Evolutionary conservation across 2,329 filamentous ascomycete species (phyloP).

Genomic region (Fusarium austroafricanum): DNA sequence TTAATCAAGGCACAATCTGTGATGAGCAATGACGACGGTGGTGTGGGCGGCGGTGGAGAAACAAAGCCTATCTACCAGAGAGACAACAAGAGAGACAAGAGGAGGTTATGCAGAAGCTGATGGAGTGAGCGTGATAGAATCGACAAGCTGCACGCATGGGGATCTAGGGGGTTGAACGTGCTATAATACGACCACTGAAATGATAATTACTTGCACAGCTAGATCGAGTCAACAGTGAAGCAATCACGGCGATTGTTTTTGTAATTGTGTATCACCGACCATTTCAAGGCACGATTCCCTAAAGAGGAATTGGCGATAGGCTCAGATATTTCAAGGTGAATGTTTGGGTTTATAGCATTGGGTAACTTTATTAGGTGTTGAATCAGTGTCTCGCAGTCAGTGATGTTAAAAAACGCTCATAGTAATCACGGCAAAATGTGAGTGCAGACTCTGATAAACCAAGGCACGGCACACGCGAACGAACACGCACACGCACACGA

Average conservation of each 20-base stretch:
- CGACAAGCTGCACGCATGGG: slow-evolving; percentile 30
- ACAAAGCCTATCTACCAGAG: slow-evolving; percentile 9
- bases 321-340: slow-evolving; percentile 8
- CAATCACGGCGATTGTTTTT: slow-evolving; percentile 5
- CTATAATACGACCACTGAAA: slow-evolving; percentile 30
- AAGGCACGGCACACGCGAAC: slow-evolving; percentile 27
- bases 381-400: neutral
- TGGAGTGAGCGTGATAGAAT: slow-evolving; percentile 14
- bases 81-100: slow-evolving; percentile 21
- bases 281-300: slow-evolving; percentile 32
- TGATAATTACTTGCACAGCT: slow-evolving; percentile 19
- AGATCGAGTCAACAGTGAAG: slow-evolving; percentile 5
- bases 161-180: slow-evolving; percentile 14
- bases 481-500: slow-evolving; percentile 17
- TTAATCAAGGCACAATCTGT: slow-evolving; percentile 9
- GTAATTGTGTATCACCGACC: slow-evolving; percentile 23
- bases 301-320: slow-evolving; percentile 41
- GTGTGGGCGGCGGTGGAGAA: slow-evolving; percentile 33
- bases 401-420: slow-evolving; percentile 13
- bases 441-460: slow-evolving; percentile 10
- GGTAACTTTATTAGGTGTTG: neutral
- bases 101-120: slow-evolving; percentile 32
- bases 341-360: neutral
- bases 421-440: slow-evolving; percentile 8
- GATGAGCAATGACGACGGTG: slow-evolving; percentile 22